Evolutionary conservation across 805 yeast genomes (phyloP).

Genomic region (Pichia californica): DNA sequence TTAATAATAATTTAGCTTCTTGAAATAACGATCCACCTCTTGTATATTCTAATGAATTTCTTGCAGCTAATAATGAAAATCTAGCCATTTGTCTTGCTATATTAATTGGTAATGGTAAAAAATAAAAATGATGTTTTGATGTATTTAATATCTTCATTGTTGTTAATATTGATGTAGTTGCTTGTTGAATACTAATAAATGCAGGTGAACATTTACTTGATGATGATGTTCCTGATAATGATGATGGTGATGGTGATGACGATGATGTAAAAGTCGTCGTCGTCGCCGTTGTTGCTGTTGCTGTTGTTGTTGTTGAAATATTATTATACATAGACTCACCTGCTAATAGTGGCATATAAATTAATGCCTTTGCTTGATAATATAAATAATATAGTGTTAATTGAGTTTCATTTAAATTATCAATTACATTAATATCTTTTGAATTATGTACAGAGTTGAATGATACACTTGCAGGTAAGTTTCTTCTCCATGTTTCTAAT

Average conservation of each 20-base stretch:
- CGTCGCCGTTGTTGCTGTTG: too few relatives aligned
- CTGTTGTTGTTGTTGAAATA: too few relatives aligned
- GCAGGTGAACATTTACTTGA: slow-evolving; percentile 40
- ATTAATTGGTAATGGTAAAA: slow-evolving; percentile 60
- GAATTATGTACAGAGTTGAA: slow-evolving; percentile 56
- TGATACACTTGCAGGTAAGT: slow-evolving; percentile 52
- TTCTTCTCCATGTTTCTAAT: slow-evolving; percentile 73
- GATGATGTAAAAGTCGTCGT: too few relatives aligned
- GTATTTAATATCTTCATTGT: slow-evolving; percentile 37
- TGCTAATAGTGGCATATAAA: slow-evolving; percentile 59
- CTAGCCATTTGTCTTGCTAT: slow-evolving; percentile 57
- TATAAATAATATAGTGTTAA: slow-evolving; percentile 51
- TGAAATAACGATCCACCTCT: slow-evolving; percentile 77
- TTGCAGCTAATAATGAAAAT: slow-evolving; percentile 58
- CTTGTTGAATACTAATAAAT: slow-evolving; percentile 61
- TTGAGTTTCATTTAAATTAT: slow-evolving; percentile 37
- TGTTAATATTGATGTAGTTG: slow-evolving; percentile 54
- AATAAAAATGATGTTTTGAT: slow-evolving; percentile 31
- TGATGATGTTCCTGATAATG: too few relatives aligned
- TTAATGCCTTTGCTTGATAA: slow-evolving; percentile 55
- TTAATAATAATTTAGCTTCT: slow-evolving; percentile 54
- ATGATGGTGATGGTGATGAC: too few relatives aligned
- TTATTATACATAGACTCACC: slow-evolving; percentile 26
- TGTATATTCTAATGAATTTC: slow-evolving; percentile 74
- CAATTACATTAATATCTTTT: slow-evolving; percentile 37